These are phyloP conservation scores for Zygosaccharomyces kombuchaensis DNA, from an alignment of 805 yeast species.

Conservation along the genomic window DNA sequence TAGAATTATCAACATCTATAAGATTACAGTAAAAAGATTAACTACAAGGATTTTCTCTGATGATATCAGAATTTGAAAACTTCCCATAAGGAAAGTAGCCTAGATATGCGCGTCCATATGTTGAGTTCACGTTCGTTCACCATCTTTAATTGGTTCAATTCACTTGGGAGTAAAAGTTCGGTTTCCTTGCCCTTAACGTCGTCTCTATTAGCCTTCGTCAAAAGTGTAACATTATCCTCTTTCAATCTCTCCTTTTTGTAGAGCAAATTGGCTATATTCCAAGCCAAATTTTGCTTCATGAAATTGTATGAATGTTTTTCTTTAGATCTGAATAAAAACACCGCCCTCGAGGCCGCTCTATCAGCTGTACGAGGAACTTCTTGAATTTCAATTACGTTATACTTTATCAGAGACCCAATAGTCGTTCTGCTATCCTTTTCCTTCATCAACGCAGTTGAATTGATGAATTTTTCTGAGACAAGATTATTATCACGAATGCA, in stretches of 20 bases:
- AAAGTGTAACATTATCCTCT: conserved; percentile 56
- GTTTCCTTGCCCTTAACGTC: conserved; percentile 83
- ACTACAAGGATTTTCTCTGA: neutral
- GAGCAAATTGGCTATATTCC: conserved; percentile 44
- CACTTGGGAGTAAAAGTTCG: conserved; percentile 68
- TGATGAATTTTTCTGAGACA: conserved; percentile 79
- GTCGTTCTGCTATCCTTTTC: conserved; percentile 73
- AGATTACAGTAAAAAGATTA: conserved; percentile 1
- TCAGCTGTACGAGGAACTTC: conserved; percentile 92
- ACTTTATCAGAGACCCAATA: conserved; percentile 57
- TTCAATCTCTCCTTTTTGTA: conserved; percentile 54
- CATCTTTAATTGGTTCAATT: conserved; percentile 62
- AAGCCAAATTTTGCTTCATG: conserved; percentile 44
- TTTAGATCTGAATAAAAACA: conserved; percentile 72
- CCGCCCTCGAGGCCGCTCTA: conserved; percentile 85
- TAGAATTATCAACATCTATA: conserved; percentile 8
- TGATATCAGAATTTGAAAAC: conserved; percentile 39
- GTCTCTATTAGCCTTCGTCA: conserved; percentile 80
- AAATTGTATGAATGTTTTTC: conserved; percentile 47
- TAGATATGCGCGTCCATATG: conserved; percentile 48
- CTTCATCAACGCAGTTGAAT: conserved; percentile 69
- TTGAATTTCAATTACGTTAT: conserved; percentile 79
- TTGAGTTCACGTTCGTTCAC: conserved; percentile 55
- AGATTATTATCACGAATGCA: conserved; percentile 66
- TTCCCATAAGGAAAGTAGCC: conserved; percentile 56